Percentiles rank a stretch among this genome's conserved stretches.
Conservation (phyloP, 768 basidiomycete species). For the Kwoniella mangroviensis region DNA sequence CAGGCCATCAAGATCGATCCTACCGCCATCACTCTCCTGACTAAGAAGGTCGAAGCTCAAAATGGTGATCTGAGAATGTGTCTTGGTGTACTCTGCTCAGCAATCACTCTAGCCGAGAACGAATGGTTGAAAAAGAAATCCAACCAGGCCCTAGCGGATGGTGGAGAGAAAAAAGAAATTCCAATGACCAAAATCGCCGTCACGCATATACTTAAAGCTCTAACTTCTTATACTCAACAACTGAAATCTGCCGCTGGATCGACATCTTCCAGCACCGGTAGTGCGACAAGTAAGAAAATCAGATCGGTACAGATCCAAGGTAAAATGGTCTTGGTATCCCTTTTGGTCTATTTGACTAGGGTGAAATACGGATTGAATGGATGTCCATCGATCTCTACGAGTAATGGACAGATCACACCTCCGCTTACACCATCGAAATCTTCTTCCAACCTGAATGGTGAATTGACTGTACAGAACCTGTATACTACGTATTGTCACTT, state of each 20-base stretch:
- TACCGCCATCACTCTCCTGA: constrained; percentile 56
- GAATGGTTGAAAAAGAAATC: constrained; percentile 54
- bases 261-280: neutral
- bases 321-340: constrained; percentile 55
- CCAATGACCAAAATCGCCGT: constrained; percentile 49
- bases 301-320: constrained; percentile 56
- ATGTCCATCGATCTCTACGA: constrained; percentile 24
- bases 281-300: constrained; percentile 47
- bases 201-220: constrained; percentile 55
- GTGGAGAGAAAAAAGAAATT: constrained; percentile 11
- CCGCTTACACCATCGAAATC: constrained; percentile 31
- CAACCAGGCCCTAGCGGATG: constrained; percentile 5
- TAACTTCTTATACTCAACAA: constrained; percentile 52
- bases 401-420: constrained; percentile 21
- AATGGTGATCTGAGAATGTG: constrained; percentile 58
- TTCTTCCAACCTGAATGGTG: constrained; percentile 8
- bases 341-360: constrained; percentile 47
- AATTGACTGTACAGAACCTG: constrained; percentile 32
- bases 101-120: constrained; percentile 52
- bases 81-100: constrained; percentile 51
- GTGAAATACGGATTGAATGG: constrained; percentile 38
- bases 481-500: constrained; percentile 56
- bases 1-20: constrained; percentile 46
- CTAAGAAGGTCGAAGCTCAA: constrained; percentile 57
- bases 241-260: constrained; percentile 51